Percentiles rank a stretch among this genome's conserved stretches.
phyloP scores from a whole-genome alignment of 2,329 filamentous ascomycete species.

The Lecanicillium sp. region DNA sequence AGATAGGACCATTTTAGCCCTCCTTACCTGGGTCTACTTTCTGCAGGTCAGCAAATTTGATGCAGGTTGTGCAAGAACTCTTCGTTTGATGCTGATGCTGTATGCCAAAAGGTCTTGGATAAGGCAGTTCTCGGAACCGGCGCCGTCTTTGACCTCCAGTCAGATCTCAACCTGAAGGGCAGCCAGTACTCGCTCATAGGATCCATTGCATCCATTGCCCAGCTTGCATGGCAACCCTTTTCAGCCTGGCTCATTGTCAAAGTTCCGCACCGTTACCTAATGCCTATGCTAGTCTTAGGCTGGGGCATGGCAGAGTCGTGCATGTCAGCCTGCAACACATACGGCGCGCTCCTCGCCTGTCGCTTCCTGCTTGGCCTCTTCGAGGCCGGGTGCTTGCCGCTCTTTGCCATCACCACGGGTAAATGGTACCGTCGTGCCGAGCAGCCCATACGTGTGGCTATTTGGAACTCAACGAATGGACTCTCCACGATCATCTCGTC shows the following conservation, averaged over 20 bases:
- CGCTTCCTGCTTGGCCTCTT: constrained; percentile 37
- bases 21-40: constrained; percentile 49
- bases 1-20: constrained; percentile 46
- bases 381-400: constrained; percentile 42
- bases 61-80: no score
- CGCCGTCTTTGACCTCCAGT: constrained; percentile 42
- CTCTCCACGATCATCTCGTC: constrained; percentile 48
- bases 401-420: constrained; percentile 36
- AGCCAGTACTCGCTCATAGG: constrained; percentile 50
- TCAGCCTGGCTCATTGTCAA: constrained; percentile 52
- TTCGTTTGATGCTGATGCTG: no score
- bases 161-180: constrained; percentile 39
- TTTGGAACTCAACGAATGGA: constrained; percentile 58
- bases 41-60: no score
- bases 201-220: constrained; percentile 48
- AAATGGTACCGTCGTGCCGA: constrained; percentile 42
- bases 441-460: constrained; percentile 53
- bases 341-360: constrained; percentile 37
- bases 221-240: constrained; percentile 52
- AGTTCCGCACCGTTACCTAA: constrained; percentile 48
- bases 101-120: constrained; percentile 48
- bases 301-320: constrained; percentile 33
- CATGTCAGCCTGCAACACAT: constrained; percentile 39
- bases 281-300: constrained; percentile 37
- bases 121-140: constrained; percentile 48